Evolutionary conservation across 116 monocot species (phyloP).

Genomic region (Papilionanthe hybrid): DNA sequence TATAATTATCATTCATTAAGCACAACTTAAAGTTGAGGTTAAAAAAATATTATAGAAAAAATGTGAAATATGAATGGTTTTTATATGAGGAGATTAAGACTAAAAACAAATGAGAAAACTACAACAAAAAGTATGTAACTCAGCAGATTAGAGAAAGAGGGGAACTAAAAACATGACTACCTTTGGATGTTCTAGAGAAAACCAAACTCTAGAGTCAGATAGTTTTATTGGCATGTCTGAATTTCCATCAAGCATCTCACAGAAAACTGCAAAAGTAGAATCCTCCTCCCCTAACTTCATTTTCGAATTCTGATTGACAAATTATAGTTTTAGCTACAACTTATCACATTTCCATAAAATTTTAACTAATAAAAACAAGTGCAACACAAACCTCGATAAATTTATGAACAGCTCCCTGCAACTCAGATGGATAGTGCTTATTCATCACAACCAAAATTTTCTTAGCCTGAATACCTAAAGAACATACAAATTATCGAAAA

Average conservation of each 20-base stretch:
- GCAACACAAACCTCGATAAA: conserved; percentile 52
- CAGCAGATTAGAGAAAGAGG: neutral
- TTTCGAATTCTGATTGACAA: conserved; percentile 36
- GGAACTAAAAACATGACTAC: conserved; percentile 17
- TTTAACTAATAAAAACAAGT: neutral
- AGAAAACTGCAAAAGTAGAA: conserved; percentile 27
- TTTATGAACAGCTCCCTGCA: conserved; percentile 47
- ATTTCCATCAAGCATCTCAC: conserved; percentile 45
- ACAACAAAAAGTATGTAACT: neutral
- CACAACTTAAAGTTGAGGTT: neutral
- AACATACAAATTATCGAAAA: neutral
- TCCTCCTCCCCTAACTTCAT: conserved; percentile 31
- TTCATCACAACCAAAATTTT: conserved; percentile 41
- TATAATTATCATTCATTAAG: neutral
- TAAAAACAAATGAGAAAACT: neutral
- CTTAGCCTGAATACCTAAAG: conserved; percentile 51
- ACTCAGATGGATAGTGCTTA: conserved; percentile 51
- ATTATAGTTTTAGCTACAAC: neutral
- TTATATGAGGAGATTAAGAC: neutral
- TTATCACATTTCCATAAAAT: neutral
- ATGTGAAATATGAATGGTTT: neutral
- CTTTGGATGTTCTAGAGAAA: conserved; percentile 89
- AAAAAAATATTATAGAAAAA: neutral
- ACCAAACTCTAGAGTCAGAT: conserved; percentile 67
- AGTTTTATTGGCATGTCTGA: conserved; percentile 26